Percentiles rank a stretch among this genome's conserved stretches.
Conservation (phyloP, 2,329 filamentous ascomycete species). For the Paecilomyces sp. region DNA sequence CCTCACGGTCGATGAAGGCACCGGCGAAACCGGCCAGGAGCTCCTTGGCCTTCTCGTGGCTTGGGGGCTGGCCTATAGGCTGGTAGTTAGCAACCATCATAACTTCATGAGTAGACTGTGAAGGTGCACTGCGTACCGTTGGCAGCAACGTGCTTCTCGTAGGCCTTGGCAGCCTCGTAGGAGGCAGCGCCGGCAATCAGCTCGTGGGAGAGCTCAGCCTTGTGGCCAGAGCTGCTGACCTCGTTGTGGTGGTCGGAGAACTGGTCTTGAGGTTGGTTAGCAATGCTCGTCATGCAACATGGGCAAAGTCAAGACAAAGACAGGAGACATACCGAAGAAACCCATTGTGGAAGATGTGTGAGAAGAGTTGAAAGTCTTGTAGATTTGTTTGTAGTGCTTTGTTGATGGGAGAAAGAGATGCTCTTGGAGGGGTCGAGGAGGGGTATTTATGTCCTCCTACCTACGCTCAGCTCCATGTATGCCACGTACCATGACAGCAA, state of each 20-base stretch:
- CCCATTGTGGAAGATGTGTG: slow-evolving; percentile 12
- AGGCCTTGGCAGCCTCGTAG: slow-evolving; percentile 74
- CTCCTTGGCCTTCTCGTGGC: slow-evolving; percentile 70
- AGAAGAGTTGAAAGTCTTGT: not conserved
- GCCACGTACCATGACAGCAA: not conserved
- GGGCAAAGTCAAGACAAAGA: slow-evolving; percentile 37
- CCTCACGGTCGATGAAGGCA: slow-evolving; percentile 68
- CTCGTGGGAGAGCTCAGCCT: slow-evolving; percentile 64
- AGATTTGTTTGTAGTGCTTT: not conserved
- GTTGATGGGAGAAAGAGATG: not conserved
- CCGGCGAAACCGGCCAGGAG: slow-evolving; percentile 66
- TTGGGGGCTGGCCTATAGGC: slow-evolving; percentile 56
- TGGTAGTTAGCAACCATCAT: not conserved
- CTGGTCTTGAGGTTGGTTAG: not conserved
- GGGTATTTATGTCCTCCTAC: not conserved
- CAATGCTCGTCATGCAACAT: slow-evolving; percentile 2
- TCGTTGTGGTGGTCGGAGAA: slow-evolving; percentile 15
- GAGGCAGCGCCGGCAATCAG: slow-evolving; percentile 67
- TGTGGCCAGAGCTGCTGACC: slow-evolving; percentile 36
- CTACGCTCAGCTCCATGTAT: not conserved
- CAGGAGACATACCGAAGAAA: slow-evolving; percentile 14
- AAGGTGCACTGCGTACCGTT: slow-evolving; percentile 48
- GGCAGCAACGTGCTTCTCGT: slow-evolving; percentile 63
- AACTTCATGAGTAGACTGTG: not conserved
- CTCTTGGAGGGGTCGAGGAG: not conserved